Percentiles rank a stretch among this genome's conserved stretches.
Conservation (phyloP, 768 basidiomycete genomes). For the Kwoniella newhampshirensis region DNA sequence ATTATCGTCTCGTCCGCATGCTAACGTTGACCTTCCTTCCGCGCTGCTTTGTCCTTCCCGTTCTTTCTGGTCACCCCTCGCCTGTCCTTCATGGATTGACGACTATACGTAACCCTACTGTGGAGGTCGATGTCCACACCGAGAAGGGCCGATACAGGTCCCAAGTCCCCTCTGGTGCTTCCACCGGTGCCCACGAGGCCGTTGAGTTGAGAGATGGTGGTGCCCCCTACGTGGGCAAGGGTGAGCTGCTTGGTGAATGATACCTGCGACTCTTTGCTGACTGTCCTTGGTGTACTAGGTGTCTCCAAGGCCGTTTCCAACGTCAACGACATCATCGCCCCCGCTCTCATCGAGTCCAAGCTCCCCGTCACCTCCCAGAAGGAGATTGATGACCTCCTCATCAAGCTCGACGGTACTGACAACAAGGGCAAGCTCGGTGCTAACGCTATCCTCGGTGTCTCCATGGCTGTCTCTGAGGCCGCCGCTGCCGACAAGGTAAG, state of each 20-base stretch:
- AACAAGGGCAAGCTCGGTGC: slow-evolving; percentile 99
- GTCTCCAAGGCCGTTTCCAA: slow-evolving; percentile 91
- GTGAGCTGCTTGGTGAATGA: slow-evolving; percentile 56
- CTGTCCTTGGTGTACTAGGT: slow-evolving; percentile 58
- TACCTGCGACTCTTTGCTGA: not conserved
- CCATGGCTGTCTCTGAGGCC: slow-evolving; percentile 90
- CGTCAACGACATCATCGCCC: slow-evolving; percentile 87
- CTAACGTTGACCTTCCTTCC: slow-evolving; percentile 1
- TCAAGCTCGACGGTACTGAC: slow-evolving; percentile 93
- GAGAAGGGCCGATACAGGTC: slow-evolving; percentile 88
- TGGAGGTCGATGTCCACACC: slow-evolving; percentile 88
- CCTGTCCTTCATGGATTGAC: slow-evolving; percentile 22
- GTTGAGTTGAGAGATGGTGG: slow-evolving; percentile 98
- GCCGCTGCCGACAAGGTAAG: slow-evolving; percentile 81
- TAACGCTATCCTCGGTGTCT: slow-evolving; percentile 98
- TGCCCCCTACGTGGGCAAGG: slow-evolving; percentile 96
- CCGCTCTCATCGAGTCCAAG: slow-evolving; percentile 78
- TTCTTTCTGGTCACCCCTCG: not conserved
- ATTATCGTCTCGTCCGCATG: not conserved
- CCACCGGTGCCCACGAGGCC: slow-evolving; percentile 96
- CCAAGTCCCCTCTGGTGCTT: slow-evolving; percentile 95
- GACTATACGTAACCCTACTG: slow-evolving; percentile 59
- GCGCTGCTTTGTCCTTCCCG: not conserved
- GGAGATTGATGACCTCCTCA: slow-evolving; percentile 95
- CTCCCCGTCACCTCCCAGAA: slow-evolving; percentile 86